Evolutionary conservation across 108 stramenopile genomes (phyloP).

Genomic region (Skeletonema menzelii): DNA sequence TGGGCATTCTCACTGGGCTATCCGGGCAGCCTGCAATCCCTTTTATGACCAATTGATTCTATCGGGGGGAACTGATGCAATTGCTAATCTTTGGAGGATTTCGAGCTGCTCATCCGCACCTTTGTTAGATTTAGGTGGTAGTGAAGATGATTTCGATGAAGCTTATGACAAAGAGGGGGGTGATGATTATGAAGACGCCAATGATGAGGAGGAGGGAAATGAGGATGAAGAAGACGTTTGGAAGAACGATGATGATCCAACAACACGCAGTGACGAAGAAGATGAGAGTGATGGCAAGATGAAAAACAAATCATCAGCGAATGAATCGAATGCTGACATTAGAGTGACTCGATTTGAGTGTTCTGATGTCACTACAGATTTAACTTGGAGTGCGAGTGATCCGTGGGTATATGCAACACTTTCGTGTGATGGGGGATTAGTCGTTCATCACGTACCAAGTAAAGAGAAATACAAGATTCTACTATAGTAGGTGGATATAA

Average conservation of each 20-base stretch:
- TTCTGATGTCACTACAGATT: conserved; percentile 80
- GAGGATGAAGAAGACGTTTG: conserved; percentile 6
- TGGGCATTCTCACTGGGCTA: conserved; percentile 92
- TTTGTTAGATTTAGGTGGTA: conserved; percentile 65
- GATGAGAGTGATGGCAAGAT: conserved; percentile 10
- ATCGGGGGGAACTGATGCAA: conserved; percentile 89
- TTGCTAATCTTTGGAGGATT: conserved; percentile 94
- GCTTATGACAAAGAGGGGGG: conserved; percentile 11
- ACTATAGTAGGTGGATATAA: conserved; percentile 26
- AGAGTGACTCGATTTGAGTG: conserved; percentile 87
- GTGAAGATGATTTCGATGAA: conserved; percentile 49
- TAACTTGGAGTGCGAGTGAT: conserved; percentile 93
- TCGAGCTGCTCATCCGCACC: conserved; percentile 94
- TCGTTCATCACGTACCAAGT: conserved; percentile 93
- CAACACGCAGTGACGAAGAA: conserved; percentile 13
- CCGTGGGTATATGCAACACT: conserved; percentile 94
- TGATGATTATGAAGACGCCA: not conserved
- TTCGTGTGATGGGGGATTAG: conserved; percentile 91
- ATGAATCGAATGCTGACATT: conserved; percentile 65
- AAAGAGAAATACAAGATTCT: conserved; percentile 99
- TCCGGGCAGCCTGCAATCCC: conserved; percentile 88
- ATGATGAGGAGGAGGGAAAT: conserved; percentile 1
- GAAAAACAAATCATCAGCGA: not conserved
- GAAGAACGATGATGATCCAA: conserved; percentile 27
- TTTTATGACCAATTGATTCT: conserved; percentile 98